These are phyloP conservation scores for Helenozyma rhizophorensis DNA, from an alignment of 805 yeast genomes.

Conservation along the genomic window DNA sequence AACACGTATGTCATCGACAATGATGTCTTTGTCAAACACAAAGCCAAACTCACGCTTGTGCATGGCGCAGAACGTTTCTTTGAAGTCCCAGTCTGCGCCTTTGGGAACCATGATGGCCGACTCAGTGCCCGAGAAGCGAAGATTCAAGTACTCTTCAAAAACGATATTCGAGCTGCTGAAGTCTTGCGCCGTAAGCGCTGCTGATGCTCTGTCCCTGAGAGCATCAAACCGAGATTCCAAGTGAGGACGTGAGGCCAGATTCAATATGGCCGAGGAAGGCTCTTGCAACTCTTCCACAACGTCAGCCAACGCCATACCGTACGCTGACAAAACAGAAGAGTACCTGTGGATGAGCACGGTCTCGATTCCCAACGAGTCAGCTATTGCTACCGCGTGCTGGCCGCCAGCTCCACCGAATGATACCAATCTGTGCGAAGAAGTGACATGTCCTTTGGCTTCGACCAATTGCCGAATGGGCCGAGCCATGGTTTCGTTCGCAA, in stretches of 20 bases:
- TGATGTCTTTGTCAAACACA: conserved; percentile 14
- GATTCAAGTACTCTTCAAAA: conserved; percentile 14
- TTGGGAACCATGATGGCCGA: conserved; percentile 15
- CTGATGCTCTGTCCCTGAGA: conserved; percentile 5
- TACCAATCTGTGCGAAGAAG: conserved; percentile 14
- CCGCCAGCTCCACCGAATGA: conserved; percentile 20
- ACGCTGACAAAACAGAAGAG: conserved; percentile 18
- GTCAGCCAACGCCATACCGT: conserved; percentile 19
- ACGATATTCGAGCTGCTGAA: conserved; percentile 9
- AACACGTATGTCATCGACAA: conserved; percentile 19
- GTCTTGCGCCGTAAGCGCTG: conserved; percentile 9
- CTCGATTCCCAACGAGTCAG: conserved; percentile 14
- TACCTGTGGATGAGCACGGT: conserved; percentile 15
- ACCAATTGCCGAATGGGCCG: conserved; percentile 17
- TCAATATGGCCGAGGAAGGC: conserved; percentile 9
- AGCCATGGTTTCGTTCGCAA: conserved; percentile 19
- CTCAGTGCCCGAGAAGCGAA: conserved; percentile 16
- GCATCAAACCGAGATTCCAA: conserved; percentile 5
- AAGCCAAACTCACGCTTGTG: conserved; percentile 17
- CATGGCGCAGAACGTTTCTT: conserved; percentile 9
- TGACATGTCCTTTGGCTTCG: conserved; percentile 16
- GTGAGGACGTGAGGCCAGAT: neutral
- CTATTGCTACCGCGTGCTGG: conserved; percentile 17
- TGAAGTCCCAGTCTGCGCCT: conserved; percentile 12
- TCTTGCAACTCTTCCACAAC: conserved; percentile 17